These are phyloP conservation scores for Hygrophoropsis aurantiaca DNA, from an alignment of 768 basidiomycete genomes.

Conservation along the genomic window DNA sequence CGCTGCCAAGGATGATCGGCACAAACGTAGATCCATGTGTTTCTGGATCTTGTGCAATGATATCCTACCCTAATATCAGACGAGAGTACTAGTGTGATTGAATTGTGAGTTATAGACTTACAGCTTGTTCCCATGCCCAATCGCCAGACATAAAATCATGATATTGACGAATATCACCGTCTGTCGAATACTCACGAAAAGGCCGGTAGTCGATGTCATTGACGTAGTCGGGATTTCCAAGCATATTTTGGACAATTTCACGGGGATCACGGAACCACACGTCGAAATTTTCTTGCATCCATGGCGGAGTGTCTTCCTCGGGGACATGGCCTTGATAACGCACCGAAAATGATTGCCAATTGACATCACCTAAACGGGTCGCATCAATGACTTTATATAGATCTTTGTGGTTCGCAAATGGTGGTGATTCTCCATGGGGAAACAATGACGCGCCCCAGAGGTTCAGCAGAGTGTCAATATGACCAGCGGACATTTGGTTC, in stretches of 20 bases:
- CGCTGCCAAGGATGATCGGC: conserved; percentile 10
- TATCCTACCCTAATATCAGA: not conserved
- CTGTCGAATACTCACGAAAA: conserved; percentile 10
- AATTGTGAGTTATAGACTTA: not conserved
- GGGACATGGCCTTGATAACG: conserved; percentile 15
- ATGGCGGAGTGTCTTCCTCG: conserved; percentile 13
- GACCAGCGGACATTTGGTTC: conserved; percentile 18
- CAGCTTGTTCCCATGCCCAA: conserved; percentile 28
- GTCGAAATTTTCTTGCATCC: conserved; percentile 26
- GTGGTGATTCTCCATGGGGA: conserved; percentile 11
- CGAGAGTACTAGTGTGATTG: too few species aligned
- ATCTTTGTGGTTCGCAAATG: conserved; percentile 22
- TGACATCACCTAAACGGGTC: conserved; percentile 20
- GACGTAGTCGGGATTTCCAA: conserved; percentile 21
- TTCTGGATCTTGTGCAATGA: conserved; percentile 7
- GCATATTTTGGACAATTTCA: conserved; percentile 15
- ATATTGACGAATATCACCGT: conserved; percentile 7
- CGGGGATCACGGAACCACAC: conserved; percentile 25
- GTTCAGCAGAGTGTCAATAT: conserved; percentile 17
- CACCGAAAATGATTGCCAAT: conserved; percentile 26
- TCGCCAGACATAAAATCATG: conserved; percentile 23
- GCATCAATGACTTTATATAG: conserved; percentile 25
- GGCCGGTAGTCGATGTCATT: conserved; percentile 17
- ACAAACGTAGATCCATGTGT: conserved; percentile 10
- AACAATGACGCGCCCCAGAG: conserved; percentile 17